Evolutionary conservation across 768 basidiomycete species (phyloP).

Genomic region (Naganishia randhawae): DNA sequence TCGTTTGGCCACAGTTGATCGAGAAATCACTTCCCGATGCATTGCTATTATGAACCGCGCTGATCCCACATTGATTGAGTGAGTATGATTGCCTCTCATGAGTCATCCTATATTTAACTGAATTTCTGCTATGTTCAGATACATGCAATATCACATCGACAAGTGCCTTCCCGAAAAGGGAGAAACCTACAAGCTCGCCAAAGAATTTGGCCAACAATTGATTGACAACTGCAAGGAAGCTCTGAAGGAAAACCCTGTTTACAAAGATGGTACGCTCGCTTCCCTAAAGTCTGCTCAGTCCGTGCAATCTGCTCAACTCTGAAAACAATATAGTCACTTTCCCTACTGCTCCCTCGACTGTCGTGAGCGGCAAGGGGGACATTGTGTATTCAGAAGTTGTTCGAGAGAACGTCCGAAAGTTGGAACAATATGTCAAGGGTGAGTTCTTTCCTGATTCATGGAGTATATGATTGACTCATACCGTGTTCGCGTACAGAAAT

Average conservation of each 20-base stretch:
- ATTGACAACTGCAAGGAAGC: constrained; percentile 89
- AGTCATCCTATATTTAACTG: not conserved
- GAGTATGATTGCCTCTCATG: constrained; percentile 26
- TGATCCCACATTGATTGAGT: constrained; percentile 69
- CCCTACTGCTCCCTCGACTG: constrained; percentile 94
- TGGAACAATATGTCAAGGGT: constrained; percentile 78
- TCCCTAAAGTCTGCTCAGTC: not conserved
- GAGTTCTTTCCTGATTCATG: constrained; percentile 13
- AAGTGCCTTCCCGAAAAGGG: constrained; percentile 70
- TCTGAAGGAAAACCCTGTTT: constrained; percentile 75
- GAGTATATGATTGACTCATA: constrained; percentile 3
- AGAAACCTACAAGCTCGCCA: constrained; percentile 88
- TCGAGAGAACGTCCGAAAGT: constrained; percentile 90
- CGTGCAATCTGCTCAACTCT: not conserved
- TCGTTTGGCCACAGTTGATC: constrained; percentile 81
- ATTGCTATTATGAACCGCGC: constrained; percentile 97
- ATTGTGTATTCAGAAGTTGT: constrained; percentile 92
- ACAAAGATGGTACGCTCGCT: constrained; percentile 76
- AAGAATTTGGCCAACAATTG: constrained; percentile 92
- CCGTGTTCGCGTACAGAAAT: constrained; percentile 67
- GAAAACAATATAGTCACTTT: constrained; percentile 63
- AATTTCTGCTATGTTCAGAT: constrained; percentile 53
- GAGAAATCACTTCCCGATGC: constrained; percentile 75
- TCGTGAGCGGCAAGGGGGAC: constrained; percentile 88
- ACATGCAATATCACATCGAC: constrained; percentile 95